These are phyloP conservation scores for Phytopythium vexans DNA, from an alignment of 352 stramenopile species.

Conservation along the genomic window DNA sequence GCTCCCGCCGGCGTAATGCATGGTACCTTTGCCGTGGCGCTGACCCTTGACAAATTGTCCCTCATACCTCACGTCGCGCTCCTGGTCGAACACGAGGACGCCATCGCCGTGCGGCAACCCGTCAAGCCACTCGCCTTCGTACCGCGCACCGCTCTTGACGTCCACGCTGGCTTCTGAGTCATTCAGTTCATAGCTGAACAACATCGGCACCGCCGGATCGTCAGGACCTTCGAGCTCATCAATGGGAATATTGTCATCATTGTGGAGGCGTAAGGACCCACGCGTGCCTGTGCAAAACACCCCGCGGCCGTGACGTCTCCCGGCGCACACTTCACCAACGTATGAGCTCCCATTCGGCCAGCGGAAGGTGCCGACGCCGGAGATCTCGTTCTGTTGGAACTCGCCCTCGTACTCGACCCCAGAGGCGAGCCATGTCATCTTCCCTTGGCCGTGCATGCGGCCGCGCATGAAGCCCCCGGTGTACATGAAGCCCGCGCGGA, in stretches of 20 bases:
- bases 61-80: slow-evolving; percentile 53
- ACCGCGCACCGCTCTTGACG: slow-evolving; percentile 50
- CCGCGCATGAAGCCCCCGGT: slow-evolving; percentile 55
- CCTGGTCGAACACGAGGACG: slow-evolving; percentile 66
- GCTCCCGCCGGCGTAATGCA: slow-evolving; percentile 61
- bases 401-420: slow-evolving; percentile 69
- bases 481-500: slow-evolving; percentile 72
- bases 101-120: slow-evolving; percentile 70
- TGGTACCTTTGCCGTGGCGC: slow-evolving; percentile 55
- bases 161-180: not conserved
- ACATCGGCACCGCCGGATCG: slow-evolving; percentile 8
- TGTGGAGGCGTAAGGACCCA: slow-evolving; percentile 5
- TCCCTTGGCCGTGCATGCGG: slow-evolving; percentile 72
- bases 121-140: slow-evolving; percentile 77
- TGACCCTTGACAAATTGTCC: slow-evolving; percentile 45
- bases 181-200: slow-evolving; percentile 24
- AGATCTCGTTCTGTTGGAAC: slow-evolving; percentile 71
- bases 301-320: slow-evolving; percentile 74
- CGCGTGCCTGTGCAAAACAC: slow-evolving; percentile 45
- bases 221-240: slow-evolving; percentile 1
- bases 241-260: slow-evolving; percentile 1
- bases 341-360: slow-evolving; percentile 87
- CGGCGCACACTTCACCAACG: slow-evolving; percentile 57
- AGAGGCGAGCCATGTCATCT: slow-evolving; percentile 49
- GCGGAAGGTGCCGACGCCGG: slow-evolving; percentile 51